Base-by-base conservation (phyloP, 495 filamentous ascomycete species). In the Xylona heveae region DNA sequence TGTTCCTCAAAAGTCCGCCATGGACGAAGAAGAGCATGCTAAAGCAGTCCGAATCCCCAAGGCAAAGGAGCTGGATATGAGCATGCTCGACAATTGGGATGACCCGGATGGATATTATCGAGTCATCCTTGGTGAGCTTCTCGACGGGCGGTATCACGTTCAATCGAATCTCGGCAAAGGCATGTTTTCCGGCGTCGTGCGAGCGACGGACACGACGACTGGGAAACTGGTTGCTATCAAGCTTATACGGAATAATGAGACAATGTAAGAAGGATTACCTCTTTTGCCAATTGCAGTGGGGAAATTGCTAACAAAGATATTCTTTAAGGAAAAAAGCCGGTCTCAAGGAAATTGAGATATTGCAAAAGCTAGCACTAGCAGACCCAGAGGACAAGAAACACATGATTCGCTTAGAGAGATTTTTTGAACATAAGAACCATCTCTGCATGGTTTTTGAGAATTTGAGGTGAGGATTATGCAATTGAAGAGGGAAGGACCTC, bases 401-500 rank as follows among this genome's bases (percentile, higher is more conserved):
- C 47, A 58, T 95, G 33, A 75, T 97, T 42, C 74, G 78, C 38
- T 70, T 94, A 24, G 71, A 85, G 45, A 64, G 81, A 24, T 59
- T 66, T 28, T 97, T 97, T 44, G 82, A 94, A 40, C 82, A 93
- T 55, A 94, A 93, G 56, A 72, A 71, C 7, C 88, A 97, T 54
- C 55, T 97, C 32, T 95, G 88, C 52, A 75, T 97, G 60, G 84
- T 84, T 1, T 97, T 95, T 52, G 88, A 97, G 53, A 85, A 92
- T 44, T 62, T 97, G 22, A 68, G 50, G 52, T 55, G 45, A n/a
- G n/a, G n/a, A n/a, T n/a, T n/a, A n/a, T n/a, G n/a, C n/a, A n/a
- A n/a, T n/a, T n/a, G n/a, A n/a, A n/a, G 16, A 23, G 6, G 21
- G 24, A 5, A 17, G 3, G n/a, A 18, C 24, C 24, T 22, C 37